phyloP scores from a whole-genome alignment of 106 monocot species.

The Allium sativum region DNA sequence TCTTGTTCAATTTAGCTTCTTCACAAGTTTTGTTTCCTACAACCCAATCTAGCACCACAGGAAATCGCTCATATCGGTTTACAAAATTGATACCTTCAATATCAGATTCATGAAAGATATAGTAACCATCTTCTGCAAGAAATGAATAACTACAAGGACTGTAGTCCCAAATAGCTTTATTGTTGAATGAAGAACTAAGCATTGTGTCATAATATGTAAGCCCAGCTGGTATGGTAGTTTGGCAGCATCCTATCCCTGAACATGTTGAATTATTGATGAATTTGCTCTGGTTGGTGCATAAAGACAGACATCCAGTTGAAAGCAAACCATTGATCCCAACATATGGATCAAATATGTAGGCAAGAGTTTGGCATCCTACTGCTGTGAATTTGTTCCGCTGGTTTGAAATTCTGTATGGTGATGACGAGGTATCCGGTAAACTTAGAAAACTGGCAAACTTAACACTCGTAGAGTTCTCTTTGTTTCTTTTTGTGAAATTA shows the following conservation, averaged over 20 bases:
- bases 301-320: conserved; percentile 23
- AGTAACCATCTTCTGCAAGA: conserved; percentile 7
- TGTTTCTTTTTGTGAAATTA: conserved; percentile 6
- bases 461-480: not conserved
- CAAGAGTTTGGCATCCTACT: conserved; percentile 39
- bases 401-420: conserved; percentile 31
- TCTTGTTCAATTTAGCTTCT: not conserved
- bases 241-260: conserved; percentile 50
- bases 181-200: conserved; percentile 1
- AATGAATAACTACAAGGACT: conserved; percentile 31
- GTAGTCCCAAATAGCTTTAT: conserved; percentile 1
- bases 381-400: conserved; percentile 37
- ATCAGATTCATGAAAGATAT: conserved; percentile 11
- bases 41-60: conserved; percentile 29
- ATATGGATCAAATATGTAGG: not conserved
- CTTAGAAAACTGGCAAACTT: not conserved
- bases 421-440: not conserved
- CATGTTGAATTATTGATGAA: conserved; percentile 21
- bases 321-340: not conserved
- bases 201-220: conserved; percentile 8
- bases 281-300: conserved; percentile 4
- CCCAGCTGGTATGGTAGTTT: conserved; percentile 24
- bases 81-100: not conserved
- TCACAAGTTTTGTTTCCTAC: conserved; percentile 12
- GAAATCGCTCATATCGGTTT: not conserved